phyloP scores from a whole-genome alignment of 2,329 filamentous ascomycete genomes.

The Cladosporium sp. region DNA sequence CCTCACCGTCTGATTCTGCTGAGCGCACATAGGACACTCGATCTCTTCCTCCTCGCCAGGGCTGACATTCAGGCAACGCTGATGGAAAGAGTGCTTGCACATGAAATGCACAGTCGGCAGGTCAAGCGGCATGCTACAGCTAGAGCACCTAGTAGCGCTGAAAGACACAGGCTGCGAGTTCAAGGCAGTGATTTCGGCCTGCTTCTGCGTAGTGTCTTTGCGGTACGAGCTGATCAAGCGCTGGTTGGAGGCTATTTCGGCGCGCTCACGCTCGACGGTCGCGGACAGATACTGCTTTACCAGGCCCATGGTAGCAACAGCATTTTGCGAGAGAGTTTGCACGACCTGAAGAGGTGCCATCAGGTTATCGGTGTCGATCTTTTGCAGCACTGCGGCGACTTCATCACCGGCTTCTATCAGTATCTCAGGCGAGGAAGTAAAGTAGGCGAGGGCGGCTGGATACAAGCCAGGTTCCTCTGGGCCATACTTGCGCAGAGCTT shows the following conservation, averaged over 20 bases:
- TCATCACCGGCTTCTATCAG: slow-evolving; percentile 86
- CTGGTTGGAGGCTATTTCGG: slow-evolving; percentile 79
- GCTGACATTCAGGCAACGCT: slow-evolving; percentile 72
- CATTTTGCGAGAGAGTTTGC: slow-evolving; percentile 76
- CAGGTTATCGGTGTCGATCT: slow-evolving; percentile 85
- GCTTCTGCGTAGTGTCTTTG: slow-evolving; percentile 76
- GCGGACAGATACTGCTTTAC: slow-evolving; percentile 88
- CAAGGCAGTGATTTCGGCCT: slow-evolving; percentile 74
- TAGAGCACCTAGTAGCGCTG: slow-evolving; percentile 82
- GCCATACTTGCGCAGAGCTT: slow-evolving; percentile 87
- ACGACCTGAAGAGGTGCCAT: slow-evolving; percentile 97
- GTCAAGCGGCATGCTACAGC: slow-evolving; percentile 76
- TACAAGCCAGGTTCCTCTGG: slow-evolving; percentile 89
- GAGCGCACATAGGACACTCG: slow-evolving; percentile 84
- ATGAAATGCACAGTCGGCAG: slow-evolving; percentile 92
- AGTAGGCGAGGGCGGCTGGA: slow-evolving; percentile 86
- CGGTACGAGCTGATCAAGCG: slow-evolving; percentile 81
- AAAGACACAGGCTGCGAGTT: slow-evolving; percentile 81
- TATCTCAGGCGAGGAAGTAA: slow-evolving; percentile 79
- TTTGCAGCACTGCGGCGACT: slow-evolving; percentile 73
- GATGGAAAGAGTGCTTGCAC: slow-evolving; percentile 96
- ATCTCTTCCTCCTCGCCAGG: slow-evolving; percentile 57
- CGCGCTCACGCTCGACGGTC: slow-evolving; percentile 84
- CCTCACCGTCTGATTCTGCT: slow-evolving; percentile 81
- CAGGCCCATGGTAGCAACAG: slow-evolving; percentile 95